phyloP scores from a whole-genome alignment of 2,329 filamentous ascomycete species.

The Fusarium luffae region DNA sequence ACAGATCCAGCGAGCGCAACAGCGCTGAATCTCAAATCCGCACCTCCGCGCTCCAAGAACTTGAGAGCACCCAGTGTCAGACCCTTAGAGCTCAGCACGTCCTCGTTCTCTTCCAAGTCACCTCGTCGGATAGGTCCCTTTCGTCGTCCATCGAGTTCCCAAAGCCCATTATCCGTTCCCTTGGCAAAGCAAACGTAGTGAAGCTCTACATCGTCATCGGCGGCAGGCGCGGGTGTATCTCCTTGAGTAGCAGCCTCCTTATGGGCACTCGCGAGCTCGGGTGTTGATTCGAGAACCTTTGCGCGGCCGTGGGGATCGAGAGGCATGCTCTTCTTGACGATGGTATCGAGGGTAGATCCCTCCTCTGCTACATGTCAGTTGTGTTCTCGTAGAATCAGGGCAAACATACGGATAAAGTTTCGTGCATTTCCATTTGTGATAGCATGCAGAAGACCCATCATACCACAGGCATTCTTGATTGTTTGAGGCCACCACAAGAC shows the following conservation, averaged over 20 bases:
- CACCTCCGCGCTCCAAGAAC: conserved; percentile 67
- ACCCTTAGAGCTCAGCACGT: conserved; percentile 80
- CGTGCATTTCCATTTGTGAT: conserved; percentile 80
- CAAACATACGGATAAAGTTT: conserved; percentile 64
- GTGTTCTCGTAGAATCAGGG: background rate
- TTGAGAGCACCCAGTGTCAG: conserved; percentile 73
- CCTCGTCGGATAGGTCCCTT: conserved; percentile 69
- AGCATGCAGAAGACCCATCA: conserved; percentile 89
- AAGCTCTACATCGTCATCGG: conserved; percentile 85
- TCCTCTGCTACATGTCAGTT: conserved; percentile 50
- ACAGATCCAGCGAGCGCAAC: conserved; percentile 65
- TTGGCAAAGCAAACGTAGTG: conserved; percentile 98
- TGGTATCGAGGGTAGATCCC: conserved; percentile 67
- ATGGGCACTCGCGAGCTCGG: conserved; percentile 81
- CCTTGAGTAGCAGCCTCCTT: conserved; percentile 79
- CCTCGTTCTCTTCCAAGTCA: conserved; percentile 67
- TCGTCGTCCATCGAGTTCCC: conserved; percentile 69
- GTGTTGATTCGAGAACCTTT: conserved; percentile 79
- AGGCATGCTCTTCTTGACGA: conserved; percentile 77
- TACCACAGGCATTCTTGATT: conserved; percentile 90
- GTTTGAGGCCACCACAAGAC: conserved; percentile 97
- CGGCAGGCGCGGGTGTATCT: conserved; percentile 81
- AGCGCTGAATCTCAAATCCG: conserved; percentile 68
- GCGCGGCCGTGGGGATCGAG: conserved; percentile 75
- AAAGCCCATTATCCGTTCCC: conserved; percentile 69